Conservation (phyloP, 768 basidiomycete species). For the Xerocomellus dryophilus region DNA sequence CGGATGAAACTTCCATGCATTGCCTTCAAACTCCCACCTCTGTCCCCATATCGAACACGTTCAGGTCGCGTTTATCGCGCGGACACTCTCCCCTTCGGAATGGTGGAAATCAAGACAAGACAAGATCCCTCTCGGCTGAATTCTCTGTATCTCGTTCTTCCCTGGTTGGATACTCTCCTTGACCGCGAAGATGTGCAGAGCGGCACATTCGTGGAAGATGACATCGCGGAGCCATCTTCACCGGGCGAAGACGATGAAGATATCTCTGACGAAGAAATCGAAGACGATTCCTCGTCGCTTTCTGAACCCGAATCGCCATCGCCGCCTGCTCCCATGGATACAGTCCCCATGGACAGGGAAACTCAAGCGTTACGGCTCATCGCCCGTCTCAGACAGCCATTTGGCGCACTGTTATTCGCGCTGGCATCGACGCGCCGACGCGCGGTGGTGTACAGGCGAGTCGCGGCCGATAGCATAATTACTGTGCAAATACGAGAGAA, state of each 20-base stretch:
- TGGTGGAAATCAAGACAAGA: neutral
- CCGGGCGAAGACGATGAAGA: neutral
- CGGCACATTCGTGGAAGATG: neutral
- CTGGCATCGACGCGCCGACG: neutral
- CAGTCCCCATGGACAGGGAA: neutral
- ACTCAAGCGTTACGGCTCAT: neutral
- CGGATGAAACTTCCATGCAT: conserved; percentile 5
- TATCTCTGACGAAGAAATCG: neutral
- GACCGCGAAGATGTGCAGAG: neutral
- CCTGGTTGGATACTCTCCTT: neutral
- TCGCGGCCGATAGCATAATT: neutral
- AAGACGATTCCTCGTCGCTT: neutral
- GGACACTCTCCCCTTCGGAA: neutral
- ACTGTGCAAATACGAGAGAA: neutral
- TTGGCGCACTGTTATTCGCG: neutral
- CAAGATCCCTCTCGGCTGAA: neutral
- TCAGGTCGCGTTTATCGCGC: neutral
- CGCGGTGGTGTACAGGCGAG: neutral
- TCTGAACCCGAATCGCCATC: neutral
- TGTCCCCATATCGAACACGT: neutral
- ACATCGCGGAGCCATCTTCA: neutral
- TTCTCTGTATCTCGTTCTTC: neutral
- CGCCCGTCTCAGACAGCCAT: neutral
- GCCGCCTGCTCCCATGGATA: neutral
- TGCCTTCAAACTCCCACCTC: neutral